Conservation (phyloP, 768 basidiomycete species). For the Lentinula lateritia region DNA sequence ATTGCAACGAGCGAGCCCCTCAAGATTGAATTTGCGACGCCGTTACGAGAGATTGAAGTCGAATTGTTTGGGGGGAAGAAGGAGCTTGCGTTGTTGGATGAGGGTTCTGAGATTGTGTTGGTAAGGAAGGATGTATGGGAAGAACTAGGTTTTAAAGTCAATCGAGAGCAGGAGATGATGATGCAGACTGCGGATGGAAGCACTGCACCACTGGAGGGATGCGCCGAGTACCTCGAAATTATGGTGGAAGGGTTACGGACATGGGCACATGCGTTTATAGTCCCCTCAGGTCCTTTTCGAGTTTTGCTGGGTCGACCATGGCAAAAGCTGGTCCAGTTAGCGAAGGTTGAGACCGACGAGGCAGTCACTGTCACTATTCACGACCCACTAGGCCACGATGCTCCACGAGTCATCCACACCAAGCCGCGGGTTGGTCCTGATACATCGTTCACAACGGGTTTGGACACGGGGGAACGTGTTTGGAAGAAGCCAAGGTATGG, state of each 20-base stretch:
- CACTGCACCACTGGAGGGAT: neutral
- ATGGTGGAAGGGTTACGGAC: conserved; percentile 14
- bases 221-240: conserved; percentile 11
- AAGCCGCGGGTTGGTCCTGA: too few species aligned
- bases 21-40: too few species aligned
- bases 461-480: too few species aligned
- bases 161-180: conserved; percentile 11
- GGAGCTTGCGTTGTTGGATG: too few species aligned
- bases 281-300: conserved; percentile 13
- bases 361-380: neutral
- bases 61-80: too few species aligned
- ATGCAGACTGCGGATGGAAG: conserved; percentile 19
- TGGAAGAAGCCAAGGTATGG: too few species aligned
- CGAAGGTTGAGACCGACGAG: conserved; percentile 7
- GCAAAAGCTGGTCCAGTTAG: conserved; percentile 13
- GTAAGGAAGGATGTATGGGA: neutral
- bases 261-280: conserved; percentile 18
- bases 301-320: conserved; percentile 7
- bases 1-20: too few species aligned
- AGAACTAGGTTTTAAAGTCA: conserved; percentile 11
- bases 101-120: too few species aligned
- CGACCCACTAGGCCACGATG: neutral
- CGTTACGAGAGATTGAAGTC: too few species aligned
- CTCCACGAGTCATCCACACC: too few species aligned
- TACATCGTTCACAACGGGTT: too few species aligned